Evolutionary conservation across 257 asterid species (phyloP), one percentile per base, ranked within the genome.

Genomic region (Solanum pinnatisectum): DNA sequence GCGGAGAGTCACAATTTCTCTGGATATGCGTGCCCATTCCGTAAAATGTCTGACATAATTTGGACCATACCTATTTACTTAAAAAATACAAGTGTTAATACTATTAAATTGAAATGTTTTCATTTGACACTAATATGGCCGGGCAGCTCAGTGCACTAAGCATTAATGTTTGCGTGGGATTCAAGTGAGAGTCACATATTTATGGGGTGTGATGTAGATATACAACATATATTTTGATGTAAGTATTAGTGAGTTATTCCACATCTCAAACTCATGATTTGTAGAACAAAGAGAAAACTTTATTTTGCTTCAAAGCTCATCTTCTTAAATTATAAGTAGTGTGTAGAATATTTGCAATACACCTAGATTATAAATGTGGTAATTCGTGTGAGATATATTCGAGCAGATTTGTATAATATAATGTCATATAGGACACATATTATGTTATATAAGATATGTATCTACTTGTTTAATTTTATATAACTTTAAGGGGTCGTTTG

Each of bases 81-180:
- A 2, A 5, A 25, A 40, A 13, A 33, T 63, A 22, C 14, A 37
- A 73, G 3, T 73, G n/a, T 8, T 32, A 73, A 35, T 72, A 72
- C 2, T 12, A 65, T n/a, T n/a, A n/a, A 65, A 65, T n/a, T 65
- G 33, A 65, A 65, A 65, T n/a, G 33, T 65, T 65, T 14, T 25
- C 33, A n/a, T 65, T 65, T 63, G 8, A 63, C 33, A 1, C 71
- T 23, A 3, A 23, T 23, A 2, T 9, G 6, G 0, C 1, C 8
- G 5, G 14, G 0, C 0, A 60, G 1, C 70, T 63, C 3, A n/a
- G 3, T 23, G 30, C 0, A 59, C 12, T 2, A 56, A 56, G 11
- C 65, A 18, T 59, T 8, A 8, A 59, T 59, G 25, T 59, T 22
- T 59, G 10, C 0, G 25, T 3, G 4, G 0, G 30, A 23, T 60